Conservation (phyloP, 2,329 filamentous ascomycete genomes). For the Aspergillus ibericus region DNA sequence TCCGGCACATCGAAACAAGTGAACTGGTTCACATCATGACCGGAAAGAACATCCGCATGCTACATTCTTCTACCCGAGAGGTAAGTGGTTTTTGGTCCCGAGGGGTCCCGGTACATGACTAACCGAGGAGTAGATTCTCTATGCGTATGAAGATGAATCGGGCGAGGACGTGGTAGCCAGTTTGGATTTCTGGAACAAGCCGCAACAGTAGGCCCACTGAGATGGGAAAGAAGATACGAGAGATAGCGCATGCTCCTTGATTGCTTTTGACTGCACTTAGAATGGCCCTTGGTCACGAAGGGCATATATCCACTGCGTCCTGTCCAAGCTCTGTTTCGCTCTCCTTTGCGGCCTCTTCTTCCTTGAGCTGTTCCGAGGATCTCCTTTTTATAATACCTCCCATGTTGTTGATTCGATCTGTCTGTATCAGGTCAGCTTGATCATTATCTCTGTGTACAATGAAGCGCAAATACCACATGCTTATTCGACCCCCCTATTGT, state of each 20-base stretch:
- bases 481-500: conserved; percentile 27
- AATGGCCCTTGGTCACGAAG: conserved; percentile 10
- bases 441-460: conserved; percentile 37
- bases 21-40: conserved; percentile 91
- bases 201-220: conserved; percentile 26
- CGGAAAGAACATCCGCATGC: conserved; percentile 94
- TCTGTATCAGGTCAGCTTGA: conserved; percentile 17
- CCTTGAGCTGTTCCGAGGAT: background rate
- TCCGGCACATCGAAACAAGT: conserved; percentile 90
- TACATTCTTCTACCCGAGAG: conserved; percentile 96
- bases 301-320: conserved; percentile 4
- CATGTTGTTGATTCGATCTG: conserved; percentile 21
- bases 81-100: conserved; percentile 53
- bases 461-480: conserved; percentile 44
- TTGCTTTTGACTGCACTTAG: conserved; percentile 20
- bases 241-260: conserved; percentile 12
- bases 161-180: conserved; percentile 93
- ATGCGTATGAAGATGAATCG: conserved; percentile 93
- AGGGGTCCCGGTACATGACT: conserved; percentile 17
- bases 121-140: conserved; percentile 70
- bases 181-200: conserved; percentile 89
- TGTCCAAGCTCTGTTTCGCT: conserved; percentile 13
- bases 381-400: conserved; percentile 6
- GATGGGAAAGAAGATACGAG: conserved; percentile 7
- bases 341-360: background rate